A percentile compares a stretch with the other conserved stretches of the same genome.
phyloP scores from a whole-genome alignment of 345 rosid species.

The Populus euphratica region DNA sequence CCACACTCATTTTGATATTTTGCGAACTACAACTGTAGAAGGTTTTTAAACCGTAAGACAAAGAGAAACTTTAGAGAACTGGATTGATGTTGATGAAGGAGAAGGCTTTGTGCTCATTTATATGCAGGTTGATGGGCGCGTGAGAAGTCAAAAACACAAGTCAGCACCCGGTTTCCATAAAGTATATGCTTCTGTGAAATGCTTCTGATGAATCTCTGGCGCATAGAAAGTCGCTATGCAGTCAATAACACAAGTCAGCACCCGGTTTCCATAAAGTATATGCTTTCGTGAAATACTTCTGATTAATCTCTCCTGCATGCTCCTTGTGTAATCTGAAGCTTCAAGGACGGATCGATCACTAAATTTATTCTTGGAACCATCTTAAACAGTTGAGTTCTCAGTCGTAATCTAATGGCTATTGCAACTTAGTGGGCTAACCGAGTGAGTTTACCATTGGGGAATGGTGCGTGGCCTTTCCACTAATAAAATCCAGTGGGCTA shows the following conservation, averaged over 20 bases:
- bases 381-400: neutral
- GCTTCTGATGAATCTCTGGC: neutral
- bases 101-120: neutral
- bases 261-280: neutral
- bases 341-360: neutral
- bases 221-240: neutral
- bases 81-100: neutral
- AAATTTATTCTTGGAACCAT: neutral
- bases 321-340: neutral
- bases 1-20: conserved; percentile 36
- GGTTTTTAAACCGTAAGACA: neutral
- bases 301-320: too few species aligned
- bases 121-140: neutral
- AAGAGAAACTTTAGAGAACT: neutral
- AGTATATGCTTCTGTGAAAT: neutral
- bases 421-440: neutral
- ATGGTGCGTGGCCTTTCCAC: neutral
- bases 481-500: neutral
- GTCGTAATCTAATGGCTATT: neutral
- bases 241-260: neutral
- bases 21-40: neutral
- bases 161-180: neutral
- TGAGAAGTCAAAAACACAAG: neutral
- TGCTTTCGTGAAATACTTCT: neutral
- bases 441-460: neutral